Evolutionary conservation across 768 basidiomycete genomes (phyloP).

Genomic region (Rhizopogon roseolus): DNA sequence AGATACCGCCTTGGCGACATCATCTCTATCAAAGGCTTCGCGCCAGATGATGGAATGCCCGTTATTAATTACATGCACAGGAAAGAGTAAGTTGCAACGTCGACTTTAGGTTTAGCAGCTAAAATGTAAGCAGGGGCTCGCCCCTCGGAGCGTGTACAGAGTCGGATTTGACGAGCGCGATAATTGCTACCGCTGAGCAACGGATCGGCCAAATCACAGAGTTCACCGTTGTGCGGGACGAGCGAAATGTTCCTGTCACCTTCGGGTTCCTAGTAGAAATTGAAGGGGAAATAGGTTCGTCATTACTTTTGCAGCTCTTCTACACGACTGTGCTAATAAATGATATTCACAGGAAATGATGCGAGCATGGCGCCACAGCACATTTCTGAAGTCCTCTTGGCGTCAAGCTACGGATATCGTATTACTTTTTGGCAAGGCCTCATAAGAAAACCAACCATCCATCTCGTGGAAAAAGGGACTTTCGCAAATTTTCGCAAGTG

Average conservation of each 20-base stretch:
- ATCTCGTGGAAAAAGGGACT: conserved; percentile 1
- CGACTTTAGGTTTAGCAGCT: not conserved
- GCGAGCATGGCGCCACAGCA: not conserved
- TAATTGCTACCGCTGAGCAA: conserved; percentile 6
- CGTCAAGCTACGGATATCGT: not conserved
- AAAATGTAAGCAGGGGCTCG: not conserved
- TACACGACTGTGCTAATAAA: not conserved
- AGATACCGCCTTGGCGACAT: conserved; percentile 6
- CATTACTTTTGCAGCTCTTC: not conserved
- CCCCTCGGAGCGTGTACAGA: conserved; percentile 4
- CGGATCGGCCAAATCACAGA: conserved; percentile 17
- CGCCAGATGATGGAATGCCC: conserved; percentile 3
- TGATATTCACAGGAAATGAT: not conserved
- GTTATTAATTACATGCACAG: conserved; percentile 4
- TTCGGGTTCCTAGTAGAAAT: conserved; percentile 6
- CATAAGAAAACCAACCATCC: conserved; percentile 5
- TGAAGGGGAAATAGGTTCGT: conserved; percentile 3
- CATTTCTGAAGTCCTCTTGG: not conserved
- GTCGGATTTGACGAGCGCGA: conserved; percentile 13
- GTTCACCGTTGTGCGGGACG: conserved; percentile 14
- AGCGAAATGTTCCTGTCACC: conserved; percentile 10
- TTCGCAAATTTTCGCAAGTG: conserved; percentile 1
- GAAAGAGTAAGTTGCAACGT: conserved; percentile 1
- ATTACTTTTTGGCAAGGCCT: not conserved
- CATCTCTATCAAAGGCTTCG: conserved; percentile 7